Evolutionary conservation across 768 basidiomycete species (phyloP), one percentile per base, ranked within the genome.

Genomic region (Pisolithus orientalis): DNA sequence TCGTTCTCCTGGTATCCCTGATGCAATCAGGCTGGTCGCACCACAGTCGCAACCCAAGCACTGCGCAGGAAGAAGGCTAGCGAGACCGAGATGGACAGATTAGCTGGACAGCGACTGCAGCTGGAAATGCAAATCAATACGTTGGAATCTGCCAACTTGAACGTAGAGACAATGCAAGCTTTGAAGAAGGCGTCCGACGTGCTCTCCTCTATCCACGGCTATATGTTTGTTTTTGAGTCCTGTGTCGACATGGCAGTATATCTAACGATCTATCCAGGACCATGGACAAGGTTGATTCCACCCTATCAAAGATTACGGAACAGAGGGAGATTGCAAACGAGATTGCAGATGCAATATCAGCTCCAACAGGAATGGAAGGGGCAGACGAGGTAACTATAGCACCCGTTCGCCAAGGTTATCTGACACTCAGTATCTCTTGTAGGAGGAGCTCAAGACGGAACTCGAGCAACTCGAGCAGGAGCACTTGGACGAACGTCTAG

Each of bases 111-210:
- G 49, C 82, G 91, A 58, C 69, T 97, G 66, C 95, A 96, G 62
- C 79, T 99, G 29, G 95, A 97, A 73, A 85, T 90, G 69, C 95
- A 98, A 74, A 87, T 98, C 53, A 94, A 94, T 72, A 95, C 95
- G 17, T 80, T 98, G 43, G 96, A 98, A 70, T 91, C 90, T 14
- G 96, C 96, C 42, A 98, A 97, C 74, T 79, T 98, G 70, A 98
- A 99, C 68, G 86, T 89, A 63, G 94, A 97, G 78, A 97, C 94
- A 13, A 92, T 99, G 89, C 76, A 81, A 21, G 94, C 90, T 27
- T 96, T 99, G 90, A 96, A 94, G 87, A 88, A 89, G 69, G 95
- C 90, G 37, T 80, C 93, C 0, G 84, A 86, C 55, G 96, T 88
- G 27, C 80, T 98, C 68, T 87, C 86, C 70, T 78, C 81, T 45